These are phyloP conservation scores for Acer yangbiense DNA, from an alignment of 345 rosid species.

Conservation along the genomic window DNA sequence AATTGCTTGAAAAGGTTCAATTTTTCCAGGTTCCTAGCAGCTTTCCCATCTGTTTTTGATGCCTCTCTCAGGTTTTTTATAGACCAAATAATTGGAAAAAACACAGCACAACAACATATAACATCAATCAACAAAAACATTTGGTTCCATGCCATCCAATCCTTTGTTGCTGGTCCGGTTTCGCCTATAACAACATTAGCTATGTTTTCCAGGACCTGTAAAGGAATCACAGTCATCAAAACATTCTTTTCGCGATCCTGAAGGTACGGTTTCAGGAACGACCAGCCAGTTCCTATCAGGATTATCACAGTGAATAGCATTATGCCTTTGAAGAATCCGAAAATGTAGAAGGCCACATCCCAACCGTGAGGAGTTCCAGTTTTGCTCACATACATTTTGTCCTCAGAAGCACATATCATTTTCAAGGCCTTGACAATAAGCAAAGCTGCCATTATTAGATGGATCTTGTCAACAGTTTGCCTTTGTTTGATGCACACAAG, in stretches of 20 bases:
- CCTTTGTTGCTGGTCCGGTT: conserved; percentile 52
- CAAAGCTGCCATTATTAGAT: conserved; percentile 48
- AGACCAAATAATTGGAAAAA: conserved; percentile 63
- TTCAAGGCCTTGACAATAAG: conserved; percentile 50
- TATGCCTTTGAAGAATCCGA: conserved; percentile 60
- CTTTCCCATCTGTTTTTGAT: conserved; percentile 49
- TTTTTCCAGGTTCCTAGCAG: conserved; percentile 45
- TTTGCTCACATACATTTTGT: conserved; percentile 34
- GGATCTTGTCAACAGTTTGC: conserved; percentile 42
- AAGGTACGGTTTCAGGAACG: conserved; percentile 55
- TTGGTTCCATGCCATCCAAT: conserved; percentile 55
- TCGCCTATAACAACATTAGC: conserved; percentile 46
- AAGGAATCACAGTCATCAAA: conserved; percentile 44
- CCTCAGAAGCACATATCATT: conserved; percentile 54
- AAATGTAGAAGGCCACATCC: conserved; percentile 59
- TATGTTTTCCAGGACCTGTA: conserved; percentile 60
- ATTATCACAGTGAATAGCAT: conserved; percentile 56
- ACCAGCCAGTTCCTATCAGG: conserved; percentile 65
- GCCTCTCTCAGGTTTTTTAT: conserved; percentile 49
- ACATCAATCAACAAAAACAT: conserved; percentile 49
- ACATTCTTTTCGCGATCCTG: conserved; percentile 59
- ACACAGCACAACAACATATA: conserved; percentile 52
- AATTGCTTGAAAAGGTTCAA: conserved; percentile 57
- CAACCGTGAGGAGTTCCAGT: conserved; percentile 66
- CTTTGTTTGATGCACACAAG: conserved; percentile 36